Percentiles rank a stretch among this genome's conserved stretches.
Evolutionary conservation across 2,329 filamentous ascomycete species (phyloP).

Genomic region (Dothidotthia symphoricarpi): DNA sequence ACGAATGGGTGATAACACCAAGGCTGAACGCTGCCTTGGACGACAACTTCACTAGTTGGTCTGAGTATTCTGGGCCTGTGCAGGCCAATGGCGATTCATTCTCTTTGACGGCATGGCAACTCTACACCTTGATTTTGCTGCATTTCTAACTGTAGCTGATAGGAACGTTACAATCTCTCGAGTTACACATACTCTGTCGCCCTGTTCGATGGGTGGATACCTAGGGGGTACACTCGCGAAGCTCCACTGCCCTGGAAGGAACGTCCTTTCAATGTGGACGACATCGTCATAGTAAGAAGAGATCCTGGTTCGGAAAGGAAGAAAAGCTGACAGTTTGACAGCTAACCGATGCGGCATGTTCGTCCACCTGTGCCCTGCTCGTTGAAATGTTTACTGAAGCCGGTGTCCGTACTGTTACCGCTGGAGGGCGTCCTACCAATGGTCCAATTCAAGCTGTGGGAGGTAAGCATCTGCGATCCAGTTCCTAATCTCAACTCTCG

Average conservation of each 20-base stretch:
- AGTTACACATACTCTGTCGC: conserved; percentile 5
- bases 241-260: neutral
- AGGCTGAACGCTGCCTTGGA: conserved; percentile 19
- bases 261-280: conserved; percentile 10
- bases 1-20: conserved; percentile 18
- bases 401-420: conserved; percentile 53
- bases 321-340: conserved; percentile 1
- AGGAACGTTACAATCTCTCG: conserved; percentile 18
- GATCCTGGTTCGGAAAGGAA: neutral
- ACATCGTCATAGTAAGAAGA: conserved; percentile 34
- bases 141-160: neutral
- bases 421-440: conserved; percentile 56
- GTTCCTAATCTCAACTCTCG: no score
- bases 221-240: conserved; percentile 4
- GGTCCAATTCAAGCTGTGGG: conserved; percentile 35
- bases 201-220: conserved; percentile 32
- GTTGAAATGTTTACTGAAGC: conserved; percentile 48
- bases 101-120: conserved; percentile 27
- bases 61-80: conserved; percentile 36
- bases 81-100: conserved; percentile 36
- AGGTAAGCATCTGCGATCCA: no score
- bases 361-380: conserved; percentile 57
- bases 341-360: conserved; percentile 55
- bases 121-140: neutral
- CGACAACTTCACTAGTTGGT: conserved; percentile 43